These are phyloP conservation scores for Eutrema yunnanense DNA, from an alignment of 345 rosid species.

Conservation along the genomic window DNA sequence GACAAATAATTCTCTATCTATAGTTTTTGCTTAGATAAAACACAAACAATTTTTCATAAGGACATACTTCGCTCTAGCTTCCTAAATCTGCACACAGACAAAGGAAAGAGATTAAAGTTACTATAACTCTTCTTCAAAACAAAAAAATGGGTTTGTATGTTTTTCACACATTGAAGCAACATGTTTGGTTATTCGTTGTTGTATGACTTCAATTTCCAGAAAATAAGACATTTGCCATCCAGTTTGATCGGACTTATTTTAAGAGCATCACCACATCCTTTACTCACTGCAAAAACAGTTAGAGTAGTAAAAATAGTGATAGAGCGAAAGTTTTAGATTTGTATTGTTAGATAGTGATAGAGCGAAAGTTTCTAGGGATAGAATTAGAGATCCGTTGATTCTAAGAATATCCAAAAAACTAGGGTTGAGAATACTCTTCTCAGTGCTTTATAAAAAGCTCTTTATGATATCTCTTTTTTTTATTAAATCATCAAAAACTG, in stretches of 20 bases:
- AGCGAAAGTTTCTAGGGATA: no score
- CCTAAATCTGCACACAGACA: slow-evolving; percentile 42
- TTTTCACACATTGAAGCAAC: slow-evolving; percentile 31
- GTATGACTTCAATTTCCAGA: slow-evolving; percentile 61
- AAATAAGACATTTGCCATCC: slow-evolving; percentile 45
- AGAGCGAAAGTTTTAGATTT: not conserved
- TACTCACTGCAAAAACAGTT: slow-evolving; percentile 26
- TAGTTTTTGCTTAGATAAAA: slow-evolving; percentile 46
- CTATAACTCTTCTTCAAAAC: not conserved
- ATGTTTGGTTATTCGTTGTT: slow-evolving; percentile 31
- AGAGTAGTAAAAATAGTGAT: not conserved
- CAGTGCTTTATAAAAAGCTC: no score
- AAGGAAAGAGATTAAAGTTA: not conserved
- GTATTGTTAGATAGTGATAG: slow-evolving; percentile 33
- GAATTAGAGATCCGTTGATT: no score
- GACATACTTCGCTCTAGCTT: slow-evolving; percentile 22
- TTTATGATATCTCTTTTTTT: no score
- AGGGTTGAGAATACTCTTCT: no score
- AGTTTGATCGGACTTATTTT: slow-evolving; percentile 40
- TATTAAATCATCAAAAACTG: no score
- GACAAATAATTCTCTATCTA: slow-evolving; percentile 40
- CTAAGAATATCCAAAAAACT: no score
- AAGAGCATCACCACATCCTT: slow-evolving; percentile 54
- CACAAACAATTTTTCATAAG: slow-evolving; percentile 55
- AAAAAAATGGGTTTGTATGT: not conserved